Conservation (phyloP, 176 grass and related monocot species). For the Triticum aestivum region IWGSC_CS_RefSeq_v2.1 NC_057804.1:485384559-485385058, state of each 20-base stretch:
- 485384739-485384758: constrained; percentile 57
- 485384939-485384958: background rate
- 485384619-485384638: constrained; percentile 59
- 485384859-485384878: constrained; percentile 96
- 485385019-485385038: constrained; percentile 88
- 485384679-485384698: constrained; percentile 96
- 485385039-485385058: constrained; percentile 94
- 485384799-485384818: too few species aligned
- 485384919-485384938: constrained; percentile 86
- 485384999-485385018: constrained; percentile 50
- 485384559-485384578: constrained; percentile 36
- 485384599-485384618: constrained; percentile 93
- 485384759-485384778: background rate
- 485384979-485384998: too few species aligned
- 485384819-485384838: background rate
- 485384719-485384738: constrained; percentile 91
- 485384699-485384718: constrained; percentile 96
- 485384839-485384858: constrained; percentile 45
- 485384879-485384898: constrained; percentile 97
- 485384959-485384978: background rate
- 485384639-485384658: constrained; percentile 79
- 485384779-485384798: too few species aligned
- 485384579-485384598: constrained; percentile 63
- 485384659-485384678: constrained; percentile 95
- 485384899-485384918: constrained; percentile 73